These are phyloP conservation scores for Fusarium metavorans DNA, from an alignment of 2,329 filamentous ascomycete genomes.

Conservation along the genomic window DNA sequence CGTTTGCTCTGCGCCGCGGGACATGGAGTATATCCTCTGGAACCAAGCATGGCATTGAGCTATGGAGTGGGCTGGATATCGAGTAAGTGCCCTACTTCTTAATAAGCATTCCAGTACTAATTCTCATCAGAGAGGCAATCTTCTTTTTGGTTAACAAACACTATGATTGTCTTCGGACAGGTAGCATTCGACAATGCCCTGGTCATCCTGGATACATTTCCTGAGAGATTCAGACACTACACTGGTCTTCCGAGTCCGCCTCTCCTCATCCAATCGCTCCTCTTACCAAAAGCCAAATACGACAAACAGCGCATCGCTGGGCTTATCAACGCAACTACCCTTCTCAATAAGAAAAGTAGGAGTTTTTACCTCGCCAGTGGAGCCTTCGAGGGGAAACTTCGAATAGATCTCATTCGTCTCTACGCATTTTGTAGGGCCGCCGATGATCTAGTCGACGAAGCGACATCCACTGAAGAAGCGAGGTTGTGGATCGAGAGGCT, in stretches of 20 bases:
- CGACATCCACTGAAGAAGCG: constrained; percentile 63
- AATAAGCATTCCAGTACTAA: rapidly evolving
- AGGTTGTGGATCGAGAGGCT: constrained; percentile 70
- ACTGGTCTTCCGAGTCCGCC: constrained; percentile 60
- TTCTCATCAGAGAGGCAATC: constrained; percentile 65
- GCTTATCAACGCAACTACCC: constrained; percentile 68
- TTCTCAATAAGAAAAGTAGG: constrained; percentile 73
- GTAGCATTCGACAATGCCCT: constrained; percentile 77
- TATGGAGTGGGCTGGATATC: constrained; percentile 76
- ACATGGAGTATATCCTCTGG: constrained; percentile 78
- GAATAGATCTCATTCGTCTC: constrained; percentile 75
- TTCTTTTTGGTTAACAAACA: constrained; percentile 79
- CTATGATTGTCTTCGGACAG: constrained; percentile 76
- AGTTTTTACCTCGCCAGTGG: constrained; percentile 81
- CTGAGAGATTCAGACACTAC: constrained; percentile 64
- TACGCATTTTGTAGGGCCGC: constrained; percentile 81
- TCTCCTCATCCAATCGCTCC: constrained; percentile 64
- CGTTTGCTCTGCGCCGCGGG: constrained; percentile 73
- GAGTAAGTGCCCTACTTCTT: constrained; percentile 55
- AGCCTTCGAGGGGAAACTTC: constrained; percentile 74
- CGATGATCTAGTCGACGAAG: constrained; percentile 79
- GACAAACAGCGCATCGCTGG: constrained; percentile 69
- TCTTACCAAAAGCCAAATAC: constrained; percentile 60
- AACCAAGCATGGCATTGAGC: constrained; percentile 72
- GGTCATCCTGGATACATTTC: constrained; percentile 74